A percentile compares a stretch with the other conserved stretches of the same genome.
Conservation (phyloP, 2,329 filamentous ascomycete species). For the Pseudogymnoascus sp. region DNA sequence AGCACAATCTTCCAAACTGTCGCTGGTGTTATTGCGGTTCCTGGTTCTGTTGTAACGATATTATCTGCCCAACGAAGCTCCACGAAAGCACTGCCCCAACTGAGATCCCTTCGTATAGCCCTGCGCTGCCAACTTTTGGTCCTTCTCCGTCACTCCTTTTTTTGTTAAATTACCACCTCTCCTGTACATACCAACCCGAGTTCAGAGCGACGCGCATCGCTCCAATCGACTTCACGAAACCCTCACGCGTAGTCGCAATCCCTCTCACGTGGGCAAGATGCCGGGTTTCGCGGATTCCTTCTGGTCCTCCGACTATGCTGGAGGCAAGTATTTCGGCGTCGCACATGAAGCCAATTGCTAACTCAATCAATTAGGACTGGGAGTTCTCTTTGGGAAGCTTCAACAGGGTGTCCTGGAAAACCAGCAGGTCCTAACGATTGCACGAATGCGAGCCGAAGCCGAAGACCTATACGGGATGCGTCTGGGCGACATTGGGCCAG, state of each 20-base stretch:
- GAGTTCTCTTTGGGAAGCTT: slow-evolving; percentile 91
- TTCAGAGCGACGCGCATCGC: neutral
- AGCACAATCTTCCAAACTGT: neutral
- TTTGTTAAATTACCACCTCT: neutral
- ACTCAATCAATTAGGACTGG: slow-evolving; percentile 51
- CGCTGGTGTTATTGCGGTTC: neutral
- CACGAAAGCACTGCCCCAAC: neutral
- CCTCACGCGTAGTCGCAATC: neutral
- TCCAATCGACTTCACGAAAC: slow-evolving; percentile 10
- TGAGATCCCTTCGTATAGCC: neutral
- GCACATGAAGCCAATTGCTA: neutral
- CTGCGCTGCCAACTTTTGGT: slow-evolving; percentile 1
- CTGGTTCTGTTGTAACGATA: neutral
- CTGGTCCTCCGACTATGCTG: slow-evolving; percentile 96
- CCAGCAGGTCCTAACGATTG: slow-evolving; percentile 84
- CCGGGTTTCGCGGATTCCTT: slow-evolving; percentile 91
- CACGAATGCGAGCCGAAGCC: slow-evolving; percentile 88
- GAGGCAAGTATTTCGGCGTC: slow-evolving; percentile 50
- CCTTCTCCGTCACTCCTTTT: neutral
- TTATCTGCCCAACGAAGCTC: neutral
- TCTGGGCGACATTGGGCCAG: slow-evolving; percentile 71
- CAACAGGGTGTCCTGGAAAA: slow-evolving; percentile 95
- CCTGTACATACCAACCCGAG: neutral
- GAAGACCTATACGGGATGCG: slow-evolving; percentile 82
- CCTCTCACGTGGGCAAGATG: slow-evolving; percentile 46